Evolutionary conservation across 805 yeast species (phyloP), one percentile per base, ranked within the genome.

Genomic region (Pichia membranifaciens): DNA sequence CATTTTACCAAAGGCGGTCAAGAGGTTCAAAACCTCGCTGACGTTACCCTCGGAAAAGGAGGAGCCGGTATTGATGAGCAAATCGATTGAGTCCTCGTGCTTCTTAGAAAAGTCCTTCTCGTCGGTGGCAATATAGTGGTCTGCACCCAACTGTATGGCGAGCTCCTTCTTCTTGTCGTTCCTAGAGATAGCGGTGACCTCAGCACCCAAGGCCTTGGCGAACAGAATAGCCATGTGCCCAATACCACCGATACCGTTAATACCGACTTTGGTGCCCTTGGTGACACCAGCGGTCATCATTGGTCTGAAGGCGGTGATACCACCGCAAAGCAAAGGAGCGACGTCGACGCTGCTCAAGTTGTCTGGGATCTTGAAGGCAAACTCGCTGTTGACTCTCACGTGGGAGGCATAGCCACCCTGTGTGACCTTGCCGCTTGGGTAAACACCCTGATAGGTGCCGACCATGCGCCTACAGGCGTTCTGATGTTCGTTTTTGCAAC

Each of bases 151-250:
- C 48, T 68, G 57, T 21, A 61, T 9, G 16, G 82, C 75, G 49
- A 75, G 73, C 39, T 67, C 74, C 56, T 68, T 73, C 65, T 79
- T 79, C 38, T 72, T 55, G 15, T 62, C 57, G 17, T 72, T 62
- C 64, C 84, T 69, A 16, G 83, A 78, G 56, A 79, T 69, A 3
- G 80, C 82, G 43, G 72, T 69, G 25, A 79, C 83, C 51, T 77
- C 73, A 28, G 82, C 81, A 45, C 83, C 84, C 58, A 79, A 59
- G 6, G 82, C 82, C 53, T 75, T 73, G 35, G 82, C 80, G 50
- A 79, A 73, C 57, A 69, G 61, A 37, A 71, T 58, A n/a, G 74
- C 72, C 68, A 70, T 65, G 55, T 70, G 74, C 18, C 76, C 76
- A 57, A 71, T 66, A 25, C 76, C 76, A 51, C 76, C 76, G 48